Evolutionary conservation across 2,329 filamentous ascomycete species (phyloP), one percentile per base, ranked within the genome.

Genomic region (Calcarisporium arbuscula): DNA sequence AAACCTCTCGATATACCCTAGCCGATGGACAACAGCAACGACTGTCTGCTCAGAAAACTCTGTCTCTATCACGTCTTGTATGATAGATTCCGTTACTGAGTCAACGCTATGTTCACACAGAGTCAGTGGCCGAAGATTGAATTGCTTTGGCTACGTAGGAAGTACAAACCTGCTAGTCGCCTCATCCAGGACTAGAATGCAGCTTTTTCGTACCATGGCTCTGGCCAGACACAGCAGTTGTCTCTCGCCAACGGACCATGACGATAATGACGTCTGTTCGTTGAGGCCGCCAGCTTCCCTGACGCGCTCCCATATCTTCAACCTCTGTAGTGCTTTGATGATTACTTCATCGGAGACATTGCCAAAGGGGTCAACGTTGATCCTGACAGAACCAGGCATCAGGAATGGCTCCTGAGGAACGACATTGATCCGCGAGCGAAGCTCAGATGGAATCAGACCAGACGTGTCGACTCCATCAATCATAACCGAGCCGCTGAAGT

Each of bases 341-440:
- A 73, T 62, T 2, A 52, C 51, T 4, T 58, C 57, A 29, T 72
- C 62, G 2, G 55, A 53, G 28, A 52, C 51, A 10, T 43, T 35
- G 1, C 45, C 41, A 4, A 51, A 48, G 0, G 71, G 70, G 40
- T 74, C 68, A 2, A 70, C 51, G 35, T 77, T 77, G 4, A 56
- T 50, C 1, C 68, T 61, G 4, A 77, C 50, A 0, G 55, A 66
- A 2, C 68, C 70, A 3, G 61, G 59, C 7, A 76, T 52, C 10
- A 72, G 59, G 34, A 72, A 64, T 1, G 68, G 56, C 28, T 75
- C 70, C 49, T 77, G 72, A 1, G 72, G 62, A 2, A 74, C 51
- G 2, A 59, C 58, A 15, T 64, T 62, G 5, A 74, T 51, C 2
- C 48, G 35, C 3, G 45, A 37, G 1, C 55, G 47, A 0, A 59